Evolutionary conservation across 2,329 filamentous ascomycete species (phyloP), one percentile per base, ranked within the genome.

Genomic region (Aureobasidium sp.): DNA sequence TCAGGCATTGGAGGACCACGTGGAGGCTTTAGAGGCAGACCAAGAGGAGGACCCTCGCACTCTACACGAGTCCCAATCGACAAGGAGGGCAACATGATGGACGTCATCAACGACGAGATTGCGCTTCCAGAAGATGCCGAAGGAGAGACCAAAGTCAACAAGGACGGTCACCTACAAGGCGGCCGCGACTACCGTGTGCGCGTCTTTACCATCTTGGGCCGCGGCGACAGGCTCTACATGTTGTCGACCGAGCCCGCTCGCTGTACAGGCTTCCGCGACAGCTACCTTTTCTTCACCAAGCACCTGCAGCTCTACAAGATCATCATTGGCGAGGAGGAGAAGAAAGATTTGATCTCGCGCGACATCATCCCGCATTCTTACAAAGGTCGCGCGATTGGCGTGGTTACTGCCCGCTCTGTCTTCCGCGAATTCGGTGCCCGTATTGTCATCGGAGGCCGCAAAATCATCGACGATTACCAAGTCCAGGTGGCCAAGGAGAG

Each of bases 251-350:
- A 99, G 72, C 95, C 94, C 5, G 94, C 94, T 27, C 89, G 94
- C 67, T 97, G 94, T 70, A 92, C 96, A 61, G 94, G 94, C 17
- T 99, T 99, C 81, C 84, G 94, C 68, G 94, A 99, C 80, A 97
- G 92, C 66, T 99, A 99, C 72, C 84, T 99, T 29, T 97, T 99
- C 82, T 99, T 99, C 80, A 95, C 94, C 66, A 99, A 97, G 77
- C 94, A 99, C 76, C 89, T 90, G 73, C 87, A 91, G 70, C 87
- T 99, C 15, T 94, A 91, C 83, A 99, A 99, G 79, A 96, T 99
- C 70, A 96, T 99, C 70, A 90, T 97, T 62, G 91, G 92, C 69
- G 94, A 99, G 67, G 88, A 94, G n/a, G 93, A 96, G 76, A 99
- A 99, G 79, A 87, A 88, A 64, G 92, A 97, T 75, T 84, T 99